phyloP scores from a whole-genome alignment of 768 basidiomycete species.

The Chalciporus chontae region DNA sequence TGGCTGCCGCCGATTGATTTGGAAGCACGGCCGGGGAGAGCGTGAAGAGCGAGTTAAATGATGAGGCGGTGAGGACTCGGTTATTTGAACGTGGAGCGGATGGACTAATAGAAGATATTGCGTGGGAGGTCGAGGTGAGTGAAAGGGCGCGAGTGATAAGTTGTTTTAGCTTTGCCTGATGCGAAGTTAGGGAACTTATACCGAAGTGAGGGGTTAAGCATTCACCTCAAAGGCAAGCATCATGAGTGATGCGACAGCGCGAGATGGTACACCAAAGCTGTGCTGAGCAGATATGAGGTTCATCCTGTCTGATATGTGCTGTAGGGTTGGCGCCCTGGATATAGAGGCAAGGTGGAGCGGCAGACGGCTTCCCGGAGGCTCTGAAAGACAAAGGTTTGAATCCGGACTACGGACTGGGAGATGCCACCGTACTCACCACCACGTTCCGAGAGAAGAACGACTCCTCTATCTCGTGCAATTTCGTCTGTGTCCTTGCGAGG shows the following conservation, averaged over 20 bases:
- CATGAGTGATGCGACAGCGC: slow-evolving; percentile 64
- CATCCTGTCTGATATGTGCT: slow-evolving; percentile 76
- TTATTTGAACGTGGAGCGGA: slow-evolving; percentile 40
- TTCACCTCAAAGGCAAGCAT: slow-evolving; percentile 76
- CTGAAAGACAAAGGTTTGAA: slow-evolving; percentile 32
- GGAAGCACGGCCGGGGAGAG: slow-evolving; percentile 75
- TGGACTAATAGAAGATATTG: slow-evolving; percentile 71
- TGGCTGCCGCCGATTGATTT: slow-evolving; percentile 73
- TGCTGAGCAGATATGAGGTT: slow-evolving; percentile 82
- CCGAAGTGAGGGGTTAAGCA: slow-evolving; percentile 6
- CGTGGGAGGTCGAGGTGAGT: slow-evolving; percentile 70
- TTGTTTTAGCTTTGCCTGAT: slow-evolving; percentile 77
- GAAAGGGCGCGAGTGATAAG: slow-evolving; percentile 78
- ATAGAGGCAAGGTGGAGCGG: slow-evolving; percentile 72
- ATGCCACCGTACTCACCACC: slow-evolving; percentile 43
- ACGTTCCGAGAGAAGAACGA: slow-evolving; percentile 60
- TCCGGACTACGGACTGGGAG: neutral
- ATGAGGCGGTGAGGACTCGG: slow-evolving; percentile 56
- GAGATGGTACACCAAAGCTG: slow-evolving; percentile 57
- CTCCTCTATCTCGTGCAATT: slow-evolving; percentile 65
- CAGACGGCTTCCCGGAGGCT: slow-evolving; percentile 66
- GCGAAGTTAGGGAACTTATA: neutral
- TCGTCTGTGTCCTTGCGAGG: slow-evolving; percentile 59
- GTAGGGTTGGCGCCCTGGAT: slow-evolving; percentile 67
- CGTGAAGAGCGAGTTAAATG: slow-evolving; percentile 77